Evolutionary conservation across 345 rosid species (phyloP), one percentile per base, ranked within the genome.

Genomic region (Stellera chamaejasme): DNA sequence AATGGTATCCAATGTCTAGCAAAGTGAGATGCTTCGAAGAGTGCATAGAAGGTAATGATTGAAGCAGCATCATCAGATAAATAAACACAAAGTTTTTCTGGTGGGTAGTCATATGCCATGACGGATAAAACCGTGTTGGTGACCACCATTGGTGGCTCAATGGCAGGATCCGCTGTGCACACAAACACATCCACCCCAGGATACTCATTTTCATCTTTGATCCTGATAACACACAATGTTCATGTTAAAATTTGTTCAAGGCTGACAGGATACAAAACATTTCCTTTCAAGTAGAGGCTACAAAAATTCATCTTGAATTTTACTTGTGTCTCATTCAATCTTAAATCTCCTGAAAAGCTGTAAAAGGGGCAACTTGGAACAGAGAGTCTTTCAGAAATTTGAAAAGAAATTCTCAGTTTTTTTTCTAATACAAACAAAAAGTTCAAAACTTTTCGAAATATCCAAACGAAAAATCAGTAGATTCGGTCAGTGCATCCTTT

Each of bases 121-220:
- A 76, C 79, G 4, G 97, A 85, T 62, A 85, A 62, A 10, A 83
- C 69, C 0, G 89, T 89, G 78, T 78, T 85, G 0, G 82, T 64
- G 69, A 81, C 95, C 85, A 89, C 27, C 44, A 58, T 13, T 19
- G 95, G 91, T 50, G 91, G 97, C 78, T 89, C 97, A n/a, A 79
- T 66, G 13, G 19, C 68, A 0, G 88, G 89, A 51, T 82, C 85
- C 10, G 89, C 91, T 13, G 89, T 85, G 85, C 89, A 81, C 8
- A 83, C 80, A 36, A 89, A 85, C 5, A 85, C 52, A 68, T 89
- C 97, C 4, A 89, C 69, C 42, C 51, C 72, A 0, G 95, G 95
- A 4, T 81, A 64, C 12, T 70, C 66, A 12, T 67, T 58, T 54
- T 61, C 72, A 12, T 28, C 56, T 44, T 77, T 77, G 59, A 27